These are phyloP conservation scores for Tetrahymena borealis DNA, from an alignment of 73 alveolate species.

Conservation along the genomic window DNA sequence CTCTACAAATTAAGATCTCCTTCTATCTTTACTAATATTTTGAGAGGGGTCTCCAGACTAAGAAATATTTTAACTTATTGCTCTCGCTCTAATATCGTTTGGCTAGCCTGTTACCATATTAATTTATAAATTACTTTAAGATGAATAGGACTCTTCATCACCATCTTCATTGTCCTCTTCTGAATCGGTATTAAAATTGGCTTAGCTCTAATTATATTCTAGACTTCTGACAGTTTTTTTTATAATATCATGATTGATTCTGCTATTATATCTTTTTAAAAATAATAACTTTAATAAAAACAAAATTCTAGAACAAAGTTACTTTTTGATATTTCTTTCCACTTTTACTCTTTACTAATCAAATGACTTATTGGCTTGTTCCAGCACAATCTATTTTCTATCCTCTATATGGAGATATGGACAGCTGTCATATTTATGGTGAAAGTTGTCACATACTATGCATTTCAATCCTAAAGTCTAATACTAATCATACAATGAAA, in stretches of 20 bases:
- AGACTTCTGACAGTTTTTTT: background rate
- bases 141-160: background rate
- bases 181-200: background rate
- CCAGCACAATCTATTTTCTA: background rate
- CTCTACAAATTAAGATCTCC: background rate
- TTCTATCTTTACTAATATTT: background rate
- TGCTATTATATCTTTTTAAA: background rate
- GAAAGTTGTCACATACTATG: background rate
- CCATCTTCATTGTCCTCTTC: too few relatives aligned
- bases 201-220: background rate
- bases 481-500: background rate
- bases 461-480: background rate
- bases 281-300: background rate
- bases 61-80: background rate
- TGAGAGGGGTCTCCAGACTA: background rate
- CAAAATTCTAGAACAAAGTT: background rate
- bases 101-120: background rate
- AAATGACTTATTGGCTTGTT: background rate
- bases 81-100: background rate
- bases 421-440: background rate
- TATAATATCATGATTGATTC: background rate
- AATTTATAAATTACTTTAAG: background rate
- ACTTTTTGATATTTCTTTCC: background rate
- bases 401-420: background rate
- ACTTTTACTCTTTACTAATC: background rate